phyloP scores from a whole-genome alignment of 768 basidiomycete genomes.

The Strobilomyces confusus region DNA sequence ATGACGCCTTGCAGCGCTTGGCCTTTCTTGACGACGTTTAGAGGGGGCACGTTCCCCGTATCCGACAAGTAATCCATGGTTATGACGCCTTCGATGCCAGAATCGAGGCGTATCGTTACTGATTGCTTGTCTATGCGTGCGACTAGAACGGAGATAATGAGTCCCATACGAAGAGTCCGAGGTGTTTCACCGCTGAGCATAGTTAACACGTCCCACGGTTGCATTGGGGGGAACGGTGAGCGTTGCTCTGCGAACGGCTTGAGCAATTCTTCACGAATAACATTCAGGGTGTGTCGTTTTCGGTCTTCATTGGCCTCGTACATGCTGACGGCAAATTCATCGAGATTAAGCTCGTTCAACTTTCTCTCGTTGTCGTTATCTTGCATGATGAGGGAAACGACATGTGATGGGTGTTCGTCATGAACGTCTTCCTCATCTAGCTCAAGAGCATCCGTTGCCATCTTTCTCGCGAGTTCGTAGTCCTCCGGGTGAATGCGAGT shows the following conservation, averaged over 20 bases:
- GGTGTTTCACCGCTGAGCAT: conserved; percentile 95
- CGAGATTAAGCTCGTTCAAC: conserved; percentile 85
- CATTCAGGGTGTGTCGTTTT: conserved; percentile 85
- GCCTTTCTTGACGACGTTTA: conserved; percentile 63
- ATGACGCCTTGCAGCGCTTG: conserved; percentile 80
- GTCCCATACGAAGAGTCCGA: conserved; percentile 69
- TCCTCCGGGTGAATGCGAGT: conserved; percentile 97
- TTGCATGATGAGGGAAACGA: conserved; percentile 81
- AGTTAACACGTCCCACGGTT: conserved; percentile 78
- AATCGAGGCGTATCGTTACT: conserved; percentile 79
- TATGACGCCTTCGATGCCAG: conserved; percentile 85
- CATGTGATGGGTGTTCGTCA: conserved; percentile 87
- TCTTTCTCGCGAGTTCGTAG: conserved; percentile 95
- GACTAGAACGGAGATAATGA: conserved; percentile 77
- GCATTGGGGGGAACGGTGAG: conserved; percentile 55
- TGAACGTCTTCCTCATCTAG: conserved; percentile 97
- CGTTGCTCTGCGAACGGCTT: conserved; percentile 78
- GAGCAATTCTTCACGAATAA: conserved; percentile 84
- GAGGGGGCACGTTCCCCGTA: conserved; percentile 33
- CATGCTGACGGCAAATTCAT: conserved; percentile 93
- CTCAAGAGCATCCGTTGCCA: conserved; percentile 96
- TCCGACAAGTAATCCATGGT: conserved; percentile 56
- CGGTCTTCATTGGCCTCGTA: conserved; percentile 77
- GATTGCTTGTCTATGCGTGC: conserved; percentile 43
- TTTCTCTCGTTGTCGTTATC: conserved; percentile 76